These are phyloP conservation scores for Pseudocercospora macadamiae DNA, from an alignment of 2,329 filamentous ascomycete genomes.

Conservation along the genomic window DNA sequence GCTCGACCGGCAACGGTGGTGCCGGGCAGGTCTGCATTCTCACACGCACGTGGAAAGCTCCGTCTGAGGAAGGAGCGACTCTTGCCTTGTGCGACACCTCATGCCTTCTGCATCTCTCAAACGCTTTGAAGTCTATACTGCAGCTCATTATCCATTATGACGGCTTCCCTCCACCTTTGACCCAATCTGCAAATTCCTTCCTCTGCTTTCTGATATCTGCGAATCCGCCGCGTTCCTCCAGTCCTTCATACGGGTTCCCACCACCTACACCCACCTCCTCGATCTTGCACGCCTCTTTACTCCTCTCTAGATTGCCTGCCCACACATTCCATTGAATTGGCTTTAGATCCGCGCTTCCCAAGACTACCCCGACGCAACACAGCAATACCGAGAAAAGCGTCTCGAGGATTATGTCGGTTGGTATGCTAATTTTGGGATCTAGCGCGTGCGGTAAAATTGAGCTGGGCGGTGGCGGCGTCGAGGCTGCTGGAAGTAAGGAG, in stretches of 20 bases:
- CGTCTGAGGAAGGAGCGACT: conserved; percentile 2
- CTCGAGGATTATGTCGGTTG: conserved; percentile 85
- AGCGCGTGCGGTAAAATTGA: conserved; percentile 38
- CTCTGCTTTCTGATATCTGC: conserved; percentile 79
- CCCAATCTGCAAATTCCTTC: conserved; percentile 78
- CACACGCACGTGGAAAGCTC: not conserved
- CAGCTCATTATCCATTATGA: too few species aligned
- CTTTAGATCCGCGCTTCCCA: conserved; percentile 74
- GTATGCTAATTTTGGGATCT: conserved; percentile 55
- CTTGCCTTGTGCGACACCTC: not conserved
- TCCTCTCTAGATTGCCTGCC: conserved; percentile 79
- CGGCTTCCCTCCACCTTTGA: conserved; percentile 43
- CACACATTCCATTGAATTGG: conserved; percentile 83
- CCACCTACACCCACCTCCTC: conserved; percentile 69
- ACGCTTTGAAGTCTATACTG: too few species aligned
- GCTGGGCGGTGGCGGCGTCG: conserved; percentile 41
- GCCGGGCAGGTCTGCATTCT: too few species aligned
- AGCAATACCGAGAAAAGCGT: conserved; percentile 77
- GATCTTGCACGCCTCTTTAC: conserved; percentile 58
- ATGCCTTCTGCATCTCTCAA: not conserved
- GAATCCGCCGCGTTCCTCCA: conserved; percentile 84
- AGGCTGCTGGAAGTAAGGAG: conserved; percentile 64
- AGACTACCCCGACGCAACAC: conserved; percentile 81
- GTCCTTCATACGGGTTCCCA: conserved; percentile 75
- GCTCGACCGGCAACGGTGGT: too few species aligned